Evolutionary conservation across 805 yeast genomes (phyloP), one percentile per base, ranked within the genome.

Genomic region (Starmerella powellii): DNA sequence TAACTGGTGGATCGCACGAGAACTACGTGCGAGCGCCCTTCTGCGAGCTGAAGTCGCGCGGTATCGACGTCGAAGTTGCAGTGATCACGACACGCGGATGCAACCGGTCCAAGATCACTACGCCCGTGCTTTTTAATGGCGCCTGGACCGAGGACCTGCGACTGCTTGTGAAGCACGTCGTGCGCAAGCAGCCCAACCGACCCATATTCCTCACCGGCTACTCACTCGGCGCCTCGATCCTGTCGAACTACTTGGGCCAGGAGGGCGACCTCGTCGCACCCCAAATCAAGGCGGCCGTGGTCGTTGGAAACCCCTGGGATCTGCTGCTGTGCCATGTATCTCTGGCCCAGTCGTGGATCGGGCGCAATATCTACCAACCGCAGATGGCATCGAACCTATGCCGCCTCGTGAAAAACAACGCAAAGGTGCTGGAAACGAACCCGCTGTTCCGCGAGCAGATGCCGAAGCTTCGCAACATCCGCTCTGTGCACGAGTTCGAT

Each of bases 1-100:
- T 83, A 30, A 78, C 82, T 1, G 94, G 94, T 5, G 91, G 94
- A 0, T 77, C 87, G n/a, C 81, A 78, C 48, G 94, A 83, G 56
- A 68, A 80, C 6, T 76, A 83, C 55, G 74, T 83, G 32, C 68
- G 91, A 19, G 70, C 81, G 42, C 56, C 78, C 29, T 70, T 74
- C 15, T 62, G 65, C 34, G 50, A 43, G 34, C 21, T 56, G 18
- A 41, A 56, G 53, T 37, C 52, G 20, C 16, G 34, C 19, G 13
- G 44, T 3, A 54, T 59, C 13, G 55, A 56, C 28, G 79, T 80
- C 66, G 87, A 79, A 48, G 67, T 73, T 6, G 74, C 74, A 33
- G 91, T 83, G 16, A 63, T 80, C 46, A 82, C 81, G 56, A 64
- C 78, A 3, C 65, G 94, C 38, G 94, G 94, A 5, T 84, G 94